phyloP scores from a whole-genome alignment of 257 asterid species.

The Penstemon newberryi region DNA sequence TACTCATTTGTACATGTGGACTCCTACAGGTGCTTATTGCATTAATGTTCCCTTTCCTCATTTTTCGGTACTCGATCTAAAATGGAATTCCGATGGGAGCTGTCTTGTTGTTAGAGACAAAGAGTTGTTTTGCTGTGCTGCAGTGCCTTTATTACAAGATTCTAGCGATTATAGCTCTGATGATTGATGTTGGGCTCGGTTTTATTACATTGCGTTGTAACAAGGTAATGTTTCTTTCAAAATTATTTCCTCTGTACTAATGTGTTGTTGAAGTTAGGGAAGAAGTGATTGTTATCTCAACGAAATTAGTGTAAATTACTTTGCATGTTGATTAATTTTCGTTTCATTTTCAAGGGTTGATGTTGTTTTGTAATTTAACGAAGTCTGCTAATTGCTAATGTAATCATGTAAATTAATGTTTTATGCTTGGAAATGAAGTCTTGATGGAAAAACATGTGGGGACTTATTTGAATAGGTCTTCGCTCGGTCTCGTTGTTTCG shows the following conservation, averaged over 20 bases:
- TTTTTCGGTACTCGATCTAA: slow-evolving; percentile 67
- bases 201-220: background rate
- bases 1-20: slow-evolving; percentile 88
- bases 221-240: background rate
- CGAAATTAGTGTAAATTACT: no score
- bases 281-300: no score
- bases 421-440: no score
- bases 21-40: slow-evolving; percentile 93
- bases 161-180: slow-evolving; percentile 91
- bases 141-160: slow-evolving; percentile 75
- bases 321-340: no score
- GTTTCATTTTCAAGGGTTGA: no score
- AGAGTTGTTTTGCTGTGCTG: slow-evolving; percentile 89
- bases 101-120: slow-evolving; percentile 85
- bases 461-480: no score
- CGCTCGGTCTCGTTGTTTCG: no score
- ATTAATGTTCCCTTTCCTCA: slow-evolving; percentile 70
- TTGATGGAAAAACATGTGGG: no score
- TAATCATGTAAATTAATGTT: no score
- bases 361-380: no score
- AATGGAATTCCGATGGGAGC: slow-evolving; percentile 88
- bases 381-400: no score
- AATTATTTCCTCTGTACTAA: background rate
- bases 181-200: slow-evolving; percentile 37
- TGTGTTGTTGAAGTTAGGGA: slow-evolving; percentile 11